These are phyloP conservation scores for Kodamaea hsintzibuensis DNA, from an alignment of 805 yeast species.

Conservation along the genomic window DNA sequence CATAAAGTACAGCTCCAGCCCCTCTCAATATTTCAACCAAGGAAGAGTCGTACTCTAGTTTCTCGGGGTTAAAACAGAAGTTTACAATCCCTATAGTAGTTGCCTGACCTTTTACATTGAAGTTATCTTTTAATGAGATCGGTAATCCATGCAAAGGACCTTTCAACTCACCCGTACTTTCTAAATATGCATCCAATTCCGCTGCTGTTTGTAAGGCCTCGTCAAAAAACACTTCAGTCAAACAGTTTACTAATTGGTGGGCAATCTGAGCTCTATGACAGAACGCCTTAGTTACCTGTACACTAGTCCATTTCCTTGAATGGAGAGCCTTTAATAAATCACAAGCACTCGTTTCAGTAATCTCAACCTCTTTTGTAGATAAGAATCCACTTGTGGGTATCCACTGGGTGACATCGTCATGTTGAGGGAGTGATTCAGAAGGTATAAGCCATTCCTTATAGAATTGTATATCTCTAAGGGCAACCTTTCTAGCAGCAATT, in stretches of 20 bases:
- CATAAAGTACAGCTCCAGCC: slow-evolving; percentile 55
- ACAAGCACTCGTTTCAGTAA: slow-evolving; percentile 35
- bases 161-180: slow-evolving; percentile 14
- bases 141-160: slow-evolving; percentile 37
- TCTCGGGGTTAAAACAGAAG: slow-evolving; percentile 38
- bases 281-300: slow-evolving; percentile 53
- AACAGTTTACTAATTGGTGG: slow-evolving; percentile 51
- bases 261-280: slow-evolving; percentile 60
- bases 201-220: slow-evolving; percentile 25
- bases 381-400: slow-evolving; percentile 37
- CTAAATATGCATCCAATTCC: slow-evolving; percentile 24
- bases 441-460: slow-evolving; percentile 48
- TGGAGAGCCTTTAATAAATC: slow-evolving; percentile 30
- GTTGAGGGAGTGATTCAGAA: slow-evolving; percentile 28
- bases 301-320: slow-evolving; percentile 33
- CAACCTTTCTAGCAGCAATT: slow-evolving; percentile 43
- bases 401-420: slow-evolving; percentile 41
- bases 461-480: slow-evolving; percentile 43
- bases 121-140: slow-evolving; percentile 42
- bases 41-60: slow-evolving; percentile 33
- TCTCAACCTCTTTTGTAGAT: slow-evolving; percentile 35
- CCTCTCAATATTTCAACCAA: slow-evolving; percentile 42
- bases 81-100: slow-evolving; percentile 52
- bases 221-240: slow-evolving; percentile 37
- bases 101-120: slow-evolving; percentile 48